Evolutionary conservation across 257 asterid species (phyloP).

Genomic region (Catharanthus roseus): DNA sequence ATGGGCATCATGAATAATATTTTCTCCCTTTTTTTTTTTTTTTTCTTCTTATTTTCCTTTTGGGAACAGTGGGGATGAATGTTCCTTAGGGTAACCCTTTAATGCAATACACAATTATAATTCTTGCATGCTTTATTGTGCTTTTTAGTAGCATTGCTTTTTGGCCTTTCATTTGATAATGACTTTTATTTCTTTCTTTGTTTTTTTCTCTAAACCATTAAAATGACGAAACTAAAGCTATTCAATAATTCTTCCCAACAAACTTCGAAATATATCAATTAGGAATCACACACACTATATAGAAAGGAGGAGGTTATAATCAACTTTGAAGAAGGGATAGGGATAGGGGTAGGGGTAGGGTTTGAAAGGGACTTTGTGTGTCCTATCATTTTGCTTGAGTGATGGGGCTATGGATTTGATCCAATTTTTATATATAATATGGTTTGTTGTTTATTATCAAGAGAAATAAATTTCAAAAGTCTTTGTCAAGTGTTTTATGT

Average conservation of each 20-base stretch:
- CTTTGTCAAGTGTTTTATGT: not conserved
- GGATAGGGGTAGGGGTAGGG: not conserved
- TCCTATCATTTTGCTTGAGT: not conserved
- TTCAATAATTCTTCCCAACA: not conserved
- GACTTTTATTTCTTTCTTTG: not conserved
- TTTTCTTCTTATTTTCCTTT: no score
- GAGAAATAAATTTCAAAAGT: not conserved
- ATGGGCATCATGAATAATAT: conserved; percentile 1
- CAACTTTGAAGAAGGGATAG: conserved; percentile 2
- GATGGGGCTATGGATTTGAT: not conserved
- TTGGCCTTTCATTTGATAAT: not conserved
- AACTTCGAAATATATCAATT: not conserved
- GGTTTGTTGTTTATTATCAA: no score
- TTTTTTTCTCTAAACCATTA: not conserved
- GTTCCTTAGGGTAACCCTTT: not conserved
- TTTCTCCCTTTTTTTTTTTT: no score
- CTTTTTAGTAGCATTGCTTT: not conserved
- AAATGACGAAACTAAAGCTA: not conserved
- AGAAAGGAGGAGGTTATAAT: not conserved
- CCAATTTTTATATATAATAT: not conserved
- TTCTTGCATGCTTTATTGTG: not conserved
- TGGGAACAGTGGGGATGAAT: not conserved
- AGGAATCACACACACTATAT: not conserved
- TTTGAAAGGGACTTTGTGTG: conserved; percentile 2
- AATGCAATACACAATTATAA: not conserved